Percentiles rank a stretch among this genome's conserved stretches.
Evolutionary conservation across 2,329 filamentous ascomycete species (phyloP).

Genomic region (Dactylellina haptotyla): DNA sequence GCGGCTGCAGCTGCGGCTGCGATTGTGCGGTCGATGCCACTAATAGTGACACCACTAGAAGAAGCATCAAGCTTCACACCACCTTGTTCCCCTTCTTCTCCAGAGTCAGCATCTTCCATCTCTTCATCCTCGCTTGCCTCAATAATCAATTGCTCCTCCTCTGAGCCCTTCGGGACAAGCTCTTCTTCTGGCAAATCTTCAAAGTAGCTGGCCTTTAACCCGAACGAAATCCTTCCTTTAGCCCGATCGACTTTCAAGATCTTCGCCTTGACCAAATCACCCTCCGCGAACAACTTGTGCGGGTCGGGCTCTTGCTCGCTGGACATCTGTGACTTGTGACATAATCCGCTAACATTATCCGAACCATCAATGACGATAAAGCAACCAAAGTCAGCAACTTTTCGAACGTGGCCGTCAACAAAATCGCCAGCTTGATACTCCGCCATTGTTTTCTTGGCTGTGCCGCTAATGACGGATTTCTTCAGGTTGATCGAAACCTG

Average conservation of each 20-base stretch:
- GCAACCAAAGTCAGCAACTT: constrained; percentile 93
- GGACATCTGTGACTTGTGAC: constrained; percentile 91
- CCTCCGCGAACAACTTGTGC: constrained; percentile 87
- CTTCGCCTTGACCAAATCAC: constrained; percentile 92
- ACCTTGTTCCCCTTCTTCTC: constrained; percentile 63
- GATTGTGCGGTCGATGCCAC: constrained; percentile 38
- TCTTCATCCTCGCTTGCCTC: constrained; percentile 63
- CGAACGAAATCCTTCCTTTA: constrained; percentile 84
- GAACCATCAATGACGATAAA: constrained; percentile 92
- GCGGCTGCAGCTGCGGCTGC: constrained; percentile 70
- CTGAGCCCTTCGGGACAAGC: constrained; percentile 63
- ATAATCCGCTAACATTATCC: constrained; percentile 88
- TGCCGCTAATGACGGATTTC: constrained; percentile 76
- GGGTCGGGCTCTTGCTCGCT: constrained; percentile 83
- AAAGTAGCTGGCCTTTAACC: constrained; percentile 92
- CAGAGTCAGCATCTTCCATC: constrained; percentile 60
- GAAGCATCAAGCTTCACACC: constrained; percentile 59
- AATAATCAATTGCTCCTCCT: constrained; percentile 57
- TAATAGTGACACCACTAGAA: constrained; percentile 60
- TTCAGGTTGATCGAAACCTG: constrained; percentile 89
- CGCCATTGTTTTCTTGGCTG: constrained; percentile 76
- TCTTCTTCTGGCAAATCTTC: constrained; percentile 70
- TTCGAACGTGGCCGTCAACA: constrained; percentile 88
- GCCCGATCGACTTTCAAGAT: constrained; percentile 79
- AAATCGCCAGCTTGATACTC: constrained; percentile 78